Conservation (phyloP, 225 moss, liverwort and hornwort species). For the Physcomitrium patens region DNA sequence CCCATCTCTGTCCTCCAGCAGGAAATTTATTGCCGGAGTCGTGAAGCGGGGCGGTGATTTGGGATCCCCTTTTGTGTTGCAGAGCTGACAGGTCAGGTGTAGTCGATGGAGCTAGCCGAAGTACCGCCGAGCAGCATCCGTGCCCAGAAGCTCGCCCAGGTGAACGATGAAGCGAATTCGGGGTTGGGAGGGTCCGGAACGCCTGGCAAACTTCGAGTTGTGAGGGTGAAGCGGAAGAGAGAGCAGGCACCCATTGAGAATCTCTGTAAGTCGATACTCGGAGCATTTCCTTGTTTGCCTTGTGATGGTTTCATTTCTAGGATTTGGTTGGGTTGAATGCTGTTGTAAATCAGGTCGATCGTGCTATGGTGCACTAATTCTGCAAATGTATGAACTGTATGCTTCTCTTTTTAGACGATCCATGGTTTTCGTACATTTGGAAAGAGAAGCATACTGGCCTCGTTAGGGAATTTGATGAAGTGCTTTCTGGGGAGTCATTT, state of each 20-base stretch:
- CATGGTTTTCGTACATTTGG: background rate
- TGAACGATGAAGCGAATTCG: constrained; percentile 22
- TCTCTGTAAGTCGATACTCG: constrained; percentile 41
- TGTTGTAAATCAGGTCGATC: background rate
- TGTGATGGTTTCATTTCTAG: background rate
- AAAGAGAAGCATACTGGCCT: no score
- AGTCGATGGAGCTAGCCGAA: constrained; percentile 39
- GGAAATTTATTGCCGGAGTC: no score
- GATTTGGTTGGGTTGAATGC: background rate
- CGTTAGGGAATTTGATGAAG: background rate
- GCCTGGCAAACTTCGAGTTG: constrained; percentile 50
- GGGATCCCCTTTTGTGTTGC: no score
- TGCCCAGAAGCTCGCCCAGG: constrained; percentile 5
- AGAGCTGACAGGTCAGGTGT: no score
- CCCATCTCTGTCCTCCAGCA: no score
- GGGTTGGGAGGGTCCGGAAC: constrained; percentile 8
- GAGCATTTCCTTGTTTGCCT: background rate
- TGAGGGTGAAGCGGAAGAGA: constrained; percentile 62
- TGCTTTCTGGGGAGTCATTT: background rate
- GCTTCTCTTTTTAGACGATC: background rate
- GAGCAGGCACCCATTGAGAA: constrained; percentile 60
- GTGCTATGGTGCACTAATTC: background rate
- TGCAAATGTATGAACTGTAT: background rate
- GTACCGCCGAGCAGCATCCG: constrained; percentile 14
- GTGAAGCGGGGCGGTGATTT: no score